A percentile compares a stretch with the other conserved stretches of the same genome.
Conservation (phyloP, 2,329 filamentous ascomycete species). For the Botrytis aclada region DNA sequence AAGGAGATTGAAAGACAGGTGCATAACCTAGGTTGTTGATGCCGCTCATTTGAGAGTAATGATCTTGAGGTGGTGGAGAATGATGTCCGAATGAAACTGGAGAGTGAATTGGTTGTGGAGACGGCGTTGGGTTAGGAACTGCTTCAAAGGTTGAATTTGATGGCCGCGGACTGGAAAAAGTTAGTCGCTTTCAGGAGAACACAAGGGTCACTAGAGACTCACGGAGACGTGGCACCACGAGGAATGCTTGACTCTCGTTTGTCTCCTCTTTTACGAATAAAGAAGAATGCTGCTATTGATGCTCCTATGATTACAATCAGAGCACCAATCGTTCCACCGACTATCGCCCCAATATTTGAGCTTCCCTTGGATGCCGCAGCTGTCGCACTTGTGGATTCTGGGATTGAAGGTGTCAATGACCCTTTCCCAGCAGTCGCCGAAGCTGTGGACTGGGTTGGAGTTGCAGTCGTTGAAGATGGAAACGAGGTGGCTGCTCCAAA, state of each 20-base stretch:
- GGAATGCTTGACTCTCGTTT: neutral
- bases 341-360: conserved; percentile 6
- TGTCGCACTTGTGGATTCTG: conserved; percentile 3
- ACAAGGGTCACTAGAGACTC: neutral
- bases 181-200: neutral
- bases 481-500: conserved; percentile 16
- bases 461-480: conserved; percentile 11
- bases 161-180: neutral
- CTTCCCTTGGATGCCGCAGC: neutral
- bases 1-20: conserved; percentile 8
- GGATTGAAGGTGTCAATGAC: conserved; percentile 1
- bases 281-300: neutral
- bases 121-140: conserved; percentile 1
- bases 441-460: conserved; percentile 15
- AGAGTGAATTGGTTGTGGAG: neutral
- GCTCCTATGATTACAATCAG: conserved; percentile 3
- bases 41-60: conserved; percentile 5
- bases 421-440: conserved; percentile 5
- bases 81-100: neutral
- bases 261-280: neutral
- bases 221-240: neutral
- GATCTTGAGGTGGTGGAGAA: neutral
- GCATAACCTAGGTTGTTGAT: conserved; percentile 6
- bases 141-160: conserved; percentile 9
- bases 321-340: conserved; percentile 11